A percentile compares a stretch with the other conserved stretches of the same genome.
phyloP scores from a whole-genome alignment of 495 filamentous ascomycete species.

The Talaromyces stipitatus region DNA sequence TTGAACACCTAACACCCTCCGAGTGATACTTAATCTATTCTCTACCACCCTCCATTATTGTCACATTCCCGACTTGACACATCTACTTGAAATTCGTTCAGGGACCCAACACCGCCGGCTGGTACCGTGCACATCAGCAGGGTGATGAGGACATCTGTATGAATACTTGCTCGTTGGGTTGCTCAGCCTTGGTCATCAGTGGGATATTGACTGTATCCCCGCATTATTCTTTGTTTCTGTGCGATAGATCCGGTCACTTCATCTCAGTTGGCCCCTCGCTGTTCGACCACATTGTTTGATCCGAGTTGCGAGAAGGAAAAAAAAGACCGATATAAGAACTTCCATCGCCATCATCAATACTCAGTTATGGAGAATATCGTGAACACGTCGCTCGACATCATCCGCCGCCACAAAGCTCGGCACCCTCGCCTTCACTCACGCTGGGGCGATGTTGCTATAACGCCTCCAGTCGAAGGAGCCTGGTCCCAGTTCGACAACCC shows the following conservation, averaged over 20 bases:
- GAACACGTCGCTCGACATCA: conserved; percentile 23
- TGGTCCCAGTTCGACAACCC: conserved; percentile 34
- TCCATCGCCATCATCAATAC: background rate
- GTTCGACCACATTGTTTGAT: background rate
- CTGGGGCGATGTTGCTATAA: conserved; percentile 33
- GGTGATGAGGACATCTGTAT: background rate
- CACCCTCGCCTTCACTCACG: conserved; percentile 25
- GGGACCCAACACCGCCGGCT: background rate
- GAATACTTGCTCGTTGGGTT: background rate
- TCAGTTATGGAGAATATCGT: conserved; percentile 21
- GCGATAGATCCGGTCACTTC: too few species aligned
- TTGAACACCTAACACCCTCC: background rate
- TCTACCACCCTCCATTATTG: background rate
- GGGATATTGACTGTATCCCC: too few species aligned
- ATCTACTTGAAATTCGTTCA: background rate
- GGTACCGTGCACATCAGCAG: background rate
- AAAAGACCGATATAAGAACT: background rate
- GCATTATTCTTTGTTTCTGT: too few species aligned
- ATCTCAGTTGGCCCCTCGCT: background rate
- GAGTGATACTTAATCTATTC: background rate
- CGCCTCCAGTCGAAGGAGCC: conserved; percentile 31
- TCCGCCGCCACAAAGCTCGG: conserved; percentile 24
- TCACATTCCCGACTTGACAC: background rate
- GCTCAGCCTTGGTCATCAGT: background rate
- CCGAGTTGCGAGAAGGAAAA: background rate